Percentiles rank a stretch among this genome's conserved stretches.
Conservation (phyloP, 129 eudicot genomes). For the Centella asiatica region DNA sequence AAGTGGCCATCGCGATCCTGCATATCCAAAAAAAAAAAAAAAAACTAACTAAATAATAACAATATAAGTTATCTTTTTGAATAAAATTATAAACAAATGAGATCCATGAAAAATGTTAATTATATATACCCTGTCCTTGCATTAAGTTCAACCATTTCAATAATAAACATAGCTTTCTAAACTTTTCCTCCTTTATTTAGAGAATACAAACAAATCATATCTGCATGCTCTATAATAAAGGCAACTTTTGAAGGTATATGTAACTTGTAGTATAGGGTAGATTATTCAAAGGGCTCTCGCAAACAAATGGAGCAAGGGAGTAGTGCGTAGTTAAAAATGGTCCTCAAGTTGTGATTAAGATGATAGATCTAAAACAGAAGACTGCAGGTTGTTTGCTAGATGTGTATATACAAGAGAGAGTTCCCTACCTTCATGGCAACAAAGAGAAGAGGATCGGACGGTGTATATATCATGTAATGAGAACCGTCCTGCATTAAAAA, state of each 20-base stretch:
- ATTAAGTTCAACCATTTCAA: not conserved
- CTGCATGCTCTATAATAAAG: too few relatives aligned
- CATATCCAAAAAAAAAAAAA: conserved; percentile 10
- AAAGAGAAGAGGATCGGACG: conserved; percentile 86
- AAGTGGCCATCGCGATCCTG: conserved; percentile 72
- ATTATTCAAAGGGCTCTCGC: too few relatives aligned
- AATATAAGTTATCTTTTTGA: not conserved
- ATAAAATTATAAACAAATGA: not conserved
- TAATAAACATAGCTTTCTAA: not conserved
- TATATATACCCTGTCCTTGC: not conserved
- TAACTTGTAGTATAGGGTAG: too few relatives aligned
- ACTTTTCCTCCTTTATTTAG: not conserved
- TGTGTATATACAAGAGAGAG: not conserved
- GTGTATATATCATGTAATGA: conserved; percentile 95
- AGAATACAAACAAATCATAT: not conserved
- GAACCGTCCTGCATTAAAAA: conserved; percentile 64
- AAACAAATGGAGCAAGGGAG: not conserved
- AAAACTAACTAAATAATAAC: not conserved
- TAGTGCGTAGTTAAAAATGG: not conserved
- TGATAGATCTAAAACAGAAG: not conserved
- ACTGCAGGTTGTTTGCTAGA: not conserved
- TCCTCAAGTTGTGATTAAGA: not conserved
- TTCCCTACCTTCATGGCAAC: conserved; percentile 75
- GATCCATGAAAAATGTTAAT: not conserved
- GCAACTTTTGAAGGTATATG: too few relatives aligned